phyloP scores from a whole-genome alignment of 1,284 basidiomycete genomes.

The Boletus sp. region DNA sequence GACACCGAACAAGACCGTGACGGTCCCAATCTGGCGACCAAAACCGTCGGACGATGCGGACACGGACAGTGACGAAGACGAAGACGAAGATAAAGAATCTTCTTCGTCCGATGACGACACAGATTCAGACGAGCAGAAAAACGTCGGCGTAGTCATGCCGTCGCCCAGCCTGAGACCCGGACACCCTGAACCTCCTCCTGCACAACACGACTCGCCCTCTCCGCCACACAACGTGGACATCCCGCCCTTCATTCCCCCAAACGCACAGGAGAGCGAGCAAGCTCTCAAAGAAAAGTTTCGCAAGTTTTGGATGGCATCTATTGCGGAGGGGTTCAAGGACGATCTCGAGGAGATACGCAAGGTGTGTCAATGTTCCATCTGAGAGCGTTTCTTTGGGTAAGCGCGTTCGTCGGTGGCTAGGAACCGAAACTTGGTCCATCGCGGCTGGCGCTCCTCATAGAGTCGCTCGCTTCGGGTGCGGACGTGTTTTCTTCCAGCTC shows the following conservation, averaged over 20 bases:
- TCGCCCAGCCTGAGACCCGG: slow-evolving; percentile 5
- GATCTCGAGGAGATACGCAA: slow-evolving; percentile 76
- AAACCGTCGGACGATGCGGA: slow-evolving; percentile 5
- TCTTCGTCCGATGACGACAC: slow-evolving; percentile 27
- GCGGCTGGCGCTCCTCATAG: slow-evolving; percentile 65
- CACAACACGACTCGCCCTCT: slow-evolving; percentile 41
- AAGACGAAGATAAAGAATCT: slow-evolving; percentile 17
- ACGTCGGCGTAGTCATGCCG: neutral
- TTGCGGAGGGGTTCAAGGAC: slow-evolving; percentile 74
- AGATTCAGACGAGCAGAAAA: slow-evolving; percentile 21
- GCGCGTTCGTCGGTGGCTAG: slow-evolving; percentile 34
- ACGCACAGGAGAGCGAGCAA: slow-evolving; percentile 43
- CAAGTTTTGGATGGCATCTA: slow-evolving; percentile 76
- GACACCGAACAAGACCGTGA: slow-evolving; percentile 8
- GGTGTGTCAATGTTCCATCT: slow-evolving; percentile 33
- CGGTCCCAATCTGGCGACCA: slow-evolving; percentile 2
- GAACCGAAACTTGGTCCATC: slow-evolving; percentile 67
- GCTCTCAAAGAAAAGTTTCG: slow-evolving; percentile 60
- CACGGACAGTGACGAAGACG: too few relatives aligned
- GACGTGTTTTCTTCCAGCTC: slow-evolving; percentile 57
- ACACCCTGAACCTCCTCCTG: slow-evolving; percentile 5
- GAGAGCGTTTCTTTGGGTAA: neutral
- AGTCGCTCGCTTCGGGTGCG: slow-evolving; percentile 72
- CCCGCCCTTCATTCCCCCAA: slow-evolving; percentile 48
- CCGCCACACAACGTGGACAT: slow-evolving; percentile 41